Evolutionary conservation across 2,329 filamentous ascomycete genomes (phyloP), one percentile per base, ranked within the genome.

Genomic region (Nigrograna mackinnonii): DNA sequence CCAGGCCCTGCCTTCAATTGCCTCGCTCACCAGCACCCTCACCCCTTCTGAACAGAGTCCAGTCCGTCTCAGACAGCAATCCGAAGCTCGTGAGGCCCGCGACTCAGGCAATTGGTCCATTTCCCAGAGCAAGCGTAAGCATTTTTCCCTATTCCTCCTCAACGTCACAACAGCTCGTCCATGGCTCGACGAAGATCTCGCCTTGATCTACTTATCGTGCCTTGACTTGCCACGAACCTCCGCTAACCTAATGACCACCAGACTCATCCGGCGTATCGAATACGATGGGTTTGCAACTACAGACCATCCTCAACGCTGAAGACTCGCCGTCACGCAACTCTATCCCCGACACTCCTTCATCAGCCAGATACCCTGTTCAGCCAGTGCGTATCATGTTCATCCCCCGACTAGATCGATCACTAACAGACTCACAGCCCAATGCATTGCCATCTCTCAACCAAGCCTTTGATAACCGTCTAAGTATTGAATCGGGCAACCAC

Each of bases 51-150:
- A 69, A 39, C 62, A 65, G 43, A 62, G 58, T 39, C 61, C 64
- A 16, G 50, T 57, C 28, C 64, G 54, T 33, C 55, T 57, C 32
- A 57, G 59, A 41, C 67, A 69, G 37, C 58, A 58, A 6, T 57
- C 63, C 4, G 64, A 68, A 45, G 74, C 78, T 57, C 74, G 79
- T 22, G 65, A 68, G 44, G 75, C 78, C 54, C 76, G 79, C 46
- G 79, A 82, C 59, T 82, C 79, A 17, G 79, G 79, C 46, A 80
- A 77, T 59, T 82, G 79, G 79, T 80, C 79, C 39, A 77, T 80
- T 55, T 76, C 79, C 45, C 79, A 79, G 54, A 80, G 78, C 63
- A 78, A 79, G 58, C 76, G 79, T 80, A 67, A 60, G 62, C 39
- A 30, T 47, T 31, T 35, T 39, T 31, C 22, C 36, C 16, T 9